Percentiles rank a stretch among this genome's conserved stretches.
Conservation (phyloP, 257 asterid species). For the Orobanche coerulescens region DNA sequence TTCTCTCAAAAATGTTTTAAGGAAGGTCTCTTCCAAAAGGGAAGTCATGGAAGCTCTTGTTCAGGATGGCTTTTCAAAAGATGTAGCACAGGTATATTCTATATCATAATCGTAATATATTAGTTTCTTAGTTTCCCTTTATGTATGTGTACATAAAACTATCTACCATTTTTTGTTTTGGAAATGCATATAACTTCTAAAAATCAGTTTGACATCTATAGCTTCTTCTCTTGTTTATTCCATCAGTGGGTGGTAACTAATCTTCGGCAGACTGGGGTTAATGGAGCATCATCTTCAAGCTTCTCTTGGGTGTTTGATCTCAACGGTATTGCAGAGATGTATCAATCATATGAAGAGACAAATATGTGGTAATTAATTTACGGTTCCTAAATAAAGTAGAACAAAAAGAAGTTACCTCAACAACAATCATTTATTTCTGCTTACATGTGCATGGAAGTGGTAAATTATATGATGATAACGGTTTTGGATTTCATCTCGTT, state of each 20-base stretch:
- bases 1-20: constrained; percentile 35
- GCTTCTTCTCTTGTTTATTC: not conserved
- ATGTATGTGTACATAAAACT: no score
- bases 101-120: no score
- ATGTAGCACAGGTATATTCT: constrained; percentile 78
- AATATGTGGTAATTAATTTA: constrained; percentile 53
- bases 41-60: constrained; percentile 68
- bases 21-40: constrained; percentile 80
- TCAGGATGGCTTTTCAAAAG: constrained; percentile 75
- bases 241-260: constrained; percentile 93
- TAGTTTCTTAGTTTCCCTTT: no score
- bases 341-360: constrained; percentile 85
- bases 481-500: no score
- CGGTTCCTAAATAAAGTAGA: not conserved
- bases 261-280: constrained; percentile 44
- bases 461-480: no score
- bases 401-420: not conserved
- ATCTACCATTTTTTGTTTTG: no score
- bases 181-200: not conserved
- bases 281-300: constrained; percentile 54
- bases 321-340: constrained; percentile 84
- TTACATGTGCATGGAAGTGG: constrained; percentile 7
- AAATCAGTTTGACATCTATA: not conserved
- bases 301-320: constrained; percentile 80
- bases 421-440: not conserved